Evolutionary conservation across 1,284 basidiomycete genomes (phyloP).

Genomic region (Puccinia hordei): DNA sequence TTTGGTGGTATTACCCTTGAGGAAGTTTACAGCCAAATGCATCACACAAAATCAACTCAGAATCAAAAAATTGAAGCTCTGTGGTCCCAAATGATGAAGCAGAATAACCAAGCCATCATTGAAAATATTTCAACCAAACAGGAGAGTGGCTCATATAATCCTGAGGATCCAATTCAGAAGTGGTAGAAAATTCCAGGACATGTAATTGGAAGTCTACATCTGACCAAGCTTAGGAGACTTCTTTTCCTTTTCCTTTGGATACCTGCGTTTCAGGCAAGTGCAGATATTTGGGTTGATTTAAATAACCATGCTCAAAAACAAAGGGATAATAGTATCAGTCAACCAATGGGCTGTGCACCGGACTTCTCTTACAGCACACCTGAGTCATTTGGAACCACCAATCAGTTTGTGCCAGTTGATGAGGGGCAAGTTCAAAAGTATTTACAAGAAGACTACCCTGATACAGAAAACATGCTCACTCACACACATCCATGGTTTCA

Average conservation of each 20-base stretch:
- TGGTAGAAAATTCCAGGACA: neutral
- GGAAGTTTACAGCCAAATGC: neutral
- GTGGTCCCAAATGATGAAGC: neutral
- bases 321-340: neutral
- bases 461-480: neutral
- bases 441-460: too few relatives aligned
- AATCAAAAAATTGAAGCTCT: too few relatives aligned
- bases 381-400: neutral
- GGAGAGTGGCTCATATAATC: neutral
- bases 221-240: neutral
- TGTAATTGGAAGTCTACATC: neutral
- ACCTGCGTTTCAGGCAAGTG: neutral
- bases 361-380: too few relatives aligned
- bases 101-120: neutral
- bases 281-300: neutral
- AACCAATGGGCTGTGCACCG: neutral
- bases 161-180: neutral
- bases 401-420: neutral
- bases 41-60: neutral
- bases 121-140: neutral
- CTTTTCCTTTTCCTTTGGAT: slow-evolving; percentile 10
- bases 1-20: neutral
- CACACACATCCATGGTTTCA: slow-evolving; percentile 1
- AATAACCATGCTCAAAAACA: neutral
- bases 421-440: neutral